Evolutionary conservation across 2,329 filamentous ascomycete species (phyloP), one percentile per base, ranked within the genome.

Genomic region (Blastomyces gilchristii): DNA sequence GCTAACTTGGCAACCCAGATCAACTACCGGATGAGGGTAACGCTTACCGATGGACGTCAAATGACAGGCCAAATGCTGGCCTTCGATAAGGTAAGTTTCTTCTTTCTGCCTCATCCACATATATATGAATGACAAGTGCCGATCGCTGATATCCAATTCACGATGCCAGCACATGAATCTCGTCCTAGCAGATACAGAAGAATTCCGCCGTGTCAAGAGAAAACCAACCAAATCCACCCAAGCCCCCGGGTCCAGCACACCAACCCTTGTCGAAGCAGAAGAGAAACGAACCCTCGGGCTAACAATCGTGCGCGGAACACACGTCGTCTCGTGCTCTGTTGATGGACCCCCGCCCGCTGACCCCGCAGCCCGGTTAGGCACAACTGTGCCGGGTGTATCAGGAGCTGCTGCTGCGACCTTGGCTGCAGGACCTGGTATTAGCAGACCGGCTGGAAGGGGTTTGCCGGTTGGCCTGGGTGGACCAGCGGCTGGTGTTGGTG

Each of bases 11-110:
- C 37, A 16, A 2, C 50, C 6, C 52, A 62, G 94, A 96, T 99
- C 84, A 97, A 99, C 82, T 97, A 96, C 83, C 91, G 93, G 79
- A 97, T 99, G 92, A 88, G 93, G 75, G 88, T 97, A 68, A 97
- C 92, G 63, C 84, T 99, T 76, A 91, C 90, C 74, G 94, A 99
- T 80, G 91, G 91, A 68, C 87, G 94, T 73, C 91, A 97, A 77
- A 95, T 99, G 87, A 92, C 91, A 50, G 94, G 92, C 66, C 91
- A 97, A 78, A 96, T 99, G 90, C 85, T 99, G 69, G 94, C 94
- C 62, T 99, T 97, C 73, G 94, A 99, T 78, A 97, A 97, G 85
- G 91, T 93, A 78, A 58, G 14, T 22, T 0, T 47, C 12, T 34
- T 12, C 25, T 5, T 47, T 25, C 34, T 8, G 5, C 57, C 16